phyloP scores from a whole-genome alignment of 805 yeast species.

The Peterozyma xylosa region DNA sequence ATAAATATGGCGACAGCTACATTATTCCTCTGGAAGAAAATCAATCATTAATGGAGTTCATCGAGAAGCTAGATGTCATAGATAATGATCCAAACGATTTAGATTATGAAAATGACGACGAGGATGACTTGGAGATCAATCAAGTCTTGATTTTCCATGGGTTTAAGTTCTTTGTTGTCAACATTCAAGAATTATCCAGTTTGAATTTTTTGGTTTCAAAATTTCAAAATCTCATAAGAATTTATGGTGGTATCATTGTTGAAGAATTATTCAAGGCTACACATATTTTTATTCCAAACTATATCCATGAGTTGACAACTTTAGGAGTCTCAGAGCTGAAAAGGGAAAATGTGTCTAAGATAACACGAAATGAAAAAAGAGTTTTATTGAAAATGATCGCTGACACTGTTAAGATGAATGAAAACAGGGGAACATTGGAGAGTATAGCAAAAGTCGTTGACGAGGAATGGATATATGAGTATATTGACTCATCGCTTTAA shows the following conservation, averaged over 20 bases:
- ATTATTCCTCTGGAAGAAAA: conserved; percentile 21
- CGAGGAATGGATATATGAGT: conserved; percentile 14
- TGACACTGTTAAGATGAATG: background rate
- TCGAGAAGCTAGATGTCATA: conserved; percentile 9
- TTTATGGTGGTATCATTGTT: conserved; percentile 2
- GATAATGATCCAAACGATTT: conserved; percentile 1
- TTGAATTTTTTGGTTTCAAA: background rate
- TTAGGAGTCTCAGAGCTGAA: background rate
- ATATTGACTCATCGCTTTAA: background rate
- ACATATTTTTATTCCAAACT: conserved; percentile 18
- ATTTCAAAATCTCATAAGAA: background rate
- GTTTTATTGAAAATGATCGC: conserved; percentile 1
- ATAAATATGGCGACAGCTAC: conserved; percentile 59
- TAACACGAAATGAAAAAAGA: conserved; percentile 7
- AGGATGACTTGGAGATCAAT: conserved; percentile 10
- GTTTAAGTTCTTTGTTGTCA: conserved; percentile 25
- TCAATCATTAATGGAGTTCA: conserved; percentile 11
- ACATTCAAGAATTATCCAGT: conserved; percentile 2
- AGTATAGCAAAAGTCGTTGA: conserved; percentile 28
- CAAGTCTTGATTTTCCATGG: conserved; percentile 23
- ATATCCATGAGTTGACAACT: conserved; percentile 5
- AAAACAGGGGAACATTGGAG: conserved; percentile 7
- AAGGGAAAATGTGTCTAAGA: background rate
- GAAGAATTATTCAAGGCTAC: conserved; percentile 20
- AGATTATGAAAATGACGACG: background rate